Percentiles rank a stretch among this genome's conserved stretches.
Evolutionary conservation across 805 yeast species (phyloP).

Genomic region (Huiozyma naganishii): DNA sequence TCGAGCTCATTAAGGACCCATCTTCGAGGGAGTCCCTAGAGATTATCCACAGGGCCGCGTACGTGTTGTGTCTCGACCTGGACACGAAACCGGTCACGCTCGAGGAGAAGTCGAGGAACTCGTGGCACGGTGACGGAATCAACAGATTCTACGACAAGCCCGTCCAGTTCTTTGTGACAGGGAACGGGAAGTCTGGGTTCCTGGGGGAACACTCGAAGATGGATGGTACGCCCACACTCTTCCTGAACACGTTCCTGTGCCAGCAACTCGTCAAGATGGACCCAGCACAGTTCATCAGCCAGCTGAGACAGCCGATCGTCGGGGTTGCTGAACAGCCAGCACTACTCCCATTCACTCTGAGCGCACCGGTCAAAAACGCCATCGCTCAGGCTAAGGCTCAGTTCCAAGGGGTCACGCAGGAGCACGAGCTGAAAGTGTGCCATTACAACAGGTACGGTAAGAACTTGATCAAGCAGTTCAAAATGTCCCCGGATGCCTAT

Average conservation of each 20-base stretch:
- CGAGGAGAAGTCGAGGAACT: slow-evolving; percentile 72
- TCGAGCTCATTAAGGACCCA: slow-evolving; percentile 48
- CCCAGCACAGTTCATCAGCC: slow-evolving; percentile 17
- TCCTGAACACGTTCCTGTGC: slow-evolving; percentile 68
- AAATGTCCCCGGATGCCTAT: slow-evolving; percentile 86
- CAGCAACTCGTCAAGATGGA: slow-evolving; percentile 43
- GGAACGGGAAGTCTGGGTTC: slow-evolving; percentile 84
- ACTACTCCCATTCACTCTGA: slow-evolving; percentile 46
- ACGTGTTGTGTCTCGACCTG: slow-evolving; percentile 65
- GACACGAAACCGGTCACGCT: slow-evolving; percentile 58
- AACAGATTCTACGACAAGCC: slow-evolving; percentile 93
- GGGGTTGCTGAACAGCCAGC: slow-evolving; percentile 1
- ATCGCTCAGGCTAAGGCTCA: slow-evolving; percentile 46
- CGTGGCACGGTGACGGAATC: slow-evolving; percentile 93
- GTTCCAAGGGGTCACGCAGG: slow-evolving; percentile 41
- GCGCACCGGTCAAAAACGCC: slow-evolving; percentile 38
- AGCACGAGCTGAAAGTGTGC: slow-evolving; percentile 70
- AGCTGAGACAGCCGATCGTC: not conserved
- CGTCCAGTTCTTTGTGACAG: slow-evolving; percentile 67
- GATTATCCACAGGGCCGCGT: slow-evolving; percentile 66
- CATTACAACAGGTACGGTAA: slow-evolving; percentile 82
- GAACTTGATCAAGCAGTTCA: slow-evolving; percentile 69
- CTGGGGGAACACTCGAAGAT: slow-evolving; percentile 93
- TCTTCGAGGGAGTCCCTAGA: slow-evolving; percentile 50
- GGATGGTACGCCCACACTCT: slow-evolving; percentile 96